Conservation (phyloP, 306 rosid genomes). For the Pueraria montana region DNA sequence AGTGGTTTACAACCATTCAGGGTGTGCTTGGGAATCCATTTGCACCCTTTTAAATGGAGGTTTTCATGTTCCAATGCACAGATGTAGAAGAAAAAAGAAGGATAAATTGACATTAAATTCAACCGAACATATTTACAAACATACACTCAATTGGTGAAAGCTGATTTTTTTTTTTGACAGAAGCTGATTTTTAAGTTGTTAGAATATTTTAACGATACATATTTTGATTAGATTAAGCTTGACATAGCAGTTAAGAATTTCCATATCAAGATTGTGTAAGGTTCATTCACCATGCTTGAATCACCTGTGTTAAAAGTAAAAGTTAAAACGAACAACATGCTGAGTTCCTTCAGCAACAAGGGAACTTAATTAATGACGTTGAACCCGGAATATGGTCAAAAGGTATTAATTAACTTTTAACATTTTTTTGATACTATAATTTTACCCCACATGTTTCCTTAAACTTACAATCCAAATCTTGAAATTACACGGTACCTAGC, state of each 20-base stretch:
- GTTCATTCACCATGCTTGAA: neutral
- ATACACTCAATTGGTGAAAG: neutral
- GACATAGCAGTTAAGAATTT: neutral
- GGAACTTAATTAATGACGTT: constrained; percentile 2
- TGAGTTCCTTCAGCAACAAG: constrained; percentile 15
- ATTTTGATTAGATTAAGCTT: neutral
- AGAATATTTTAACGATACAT: neutral
- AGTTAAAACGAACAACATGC: neutral
- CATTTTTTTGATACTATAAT: neutral
- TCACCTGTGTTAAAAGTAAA: neutral
- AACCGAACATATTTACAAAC: too few relatives aligned
- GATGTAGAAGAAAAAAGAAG: too few relatives aligned
- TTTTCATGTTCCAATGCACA: neutral
- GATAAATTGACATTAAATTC: too few relatives aligned
- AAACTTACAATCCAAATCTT: neutral
- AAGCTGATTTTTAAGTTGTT: too few relatives aligned
- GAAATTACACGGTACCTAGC: neutral
- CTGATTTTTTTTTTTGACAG: too few relatives aligned
- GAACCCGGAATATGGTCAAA: constrained; percentile 32
- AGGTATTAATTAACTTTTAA: neutral
- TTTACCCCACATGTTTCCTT: constrained; percentile 24
- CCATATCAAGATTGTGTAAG: neutral
- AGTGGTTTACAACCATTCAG: too few relatives aligned
- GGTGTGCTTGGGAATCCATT: too few relatives aligned
- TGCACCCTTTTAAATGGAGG: too few relatives aligned